A percentile compares a stretch with the other conserved stretches of the same genome.
Conservation (phyloP, 208 protist genomes). For the Naegleria gruberi region DNA sequence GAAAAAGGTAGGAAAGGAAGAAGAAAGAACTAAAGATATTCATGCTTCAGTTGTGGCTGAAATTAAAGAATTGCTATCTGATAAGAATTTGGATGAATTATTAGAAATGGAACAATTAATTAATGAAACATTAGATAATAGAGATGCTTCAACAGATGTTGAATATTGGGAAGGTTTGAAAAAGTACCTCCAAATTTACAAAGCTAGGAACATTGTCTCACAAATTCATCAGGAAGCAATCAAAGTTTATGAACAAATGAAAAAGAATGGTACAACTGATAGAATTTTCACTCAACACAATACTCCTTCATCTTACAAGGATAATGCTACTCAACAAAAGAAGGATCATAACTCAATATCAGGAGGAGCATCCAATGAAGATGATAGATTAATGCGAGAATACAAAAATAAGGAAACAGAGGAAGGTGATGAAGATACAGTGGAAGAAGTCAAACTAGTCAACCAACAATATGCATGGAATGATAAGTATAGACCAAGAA, state of each 20-base stretch:
- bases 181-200: slow-evolving; percentile 46
- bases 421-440: slow-evolving; percentile 20
- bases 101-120: slow-evolving; percentile 26
- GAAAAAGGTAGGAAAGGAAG: not conserved
- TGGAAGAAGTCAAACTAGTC: slow-evolving; percentile 14
- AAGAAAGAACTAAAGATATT: not conserved
- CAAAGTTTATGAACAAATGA: not conserved
- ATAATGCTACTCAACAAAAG: not conserved
- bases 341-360: not conserved
- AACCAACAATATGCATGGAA: slow-evolving; percentile 45
- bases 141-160: slow-evolving; percentile 30
- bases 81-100: slow-evolving; percentile 29
- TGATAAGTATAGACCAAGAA: slow-evolving; percentile 83
- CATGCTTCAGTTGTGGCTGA: slow-evolving; percentile 25
- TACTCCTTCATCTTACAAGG: not conserved
- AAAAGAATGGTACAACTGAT: not conserved
- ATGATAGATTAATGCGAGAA: not conserved
- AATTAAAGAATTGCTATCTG: slow-evolving; percentile 11
- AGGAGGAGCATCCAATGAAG: slow-evolving; percentile 4
- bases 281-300: not conserved
- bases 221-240: slow-evolving; percentile 39
- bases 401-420: not conserved
- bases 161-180: slow-evolving; percentile 38
- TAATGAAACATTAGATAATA: not conserved
- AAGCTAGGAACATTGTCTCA: slow-evolving; percentile 41